Conservation (phyloP, 768 basidiomycete genomes). For the Baorangia bicolor region DNA sequence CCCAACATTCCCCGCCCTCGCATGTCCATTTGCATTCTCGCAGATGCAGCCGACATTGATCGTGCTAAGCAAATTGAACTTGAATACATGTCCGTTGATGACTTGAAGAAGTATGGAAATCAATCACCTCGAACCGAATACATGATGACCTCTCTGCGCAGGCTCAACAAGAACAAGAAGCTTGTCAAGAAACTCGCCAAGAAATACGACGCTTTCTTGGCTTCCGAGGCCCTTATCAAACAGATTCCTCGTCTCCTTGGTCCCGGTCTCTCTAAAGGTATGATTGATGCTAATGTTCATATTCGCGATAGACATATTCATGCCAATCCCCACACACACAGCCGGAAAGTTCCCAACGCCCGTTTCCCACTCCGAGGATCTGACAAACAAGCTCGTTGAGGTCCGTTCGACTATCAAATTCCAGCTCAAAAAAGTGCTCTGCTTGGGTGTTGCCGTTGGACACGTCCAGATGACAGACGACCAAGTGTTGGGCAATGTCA, state of each 20-base stretch:
- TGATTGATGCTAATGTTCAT: neutral
- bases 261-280: constrained; percentile 98
- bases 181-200: constrained; percentile 99
- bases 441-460: constrained; percentile 97
- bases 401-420: constrained; percentile 99
- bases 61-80: constrained; percentile 97
- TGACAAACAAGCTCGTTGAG: constrained; percentile 86
- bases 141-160: constrained; percentile 28
- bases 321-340: constrained; percentile 29
- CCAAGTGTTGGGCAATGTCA: constrained; percentile 95
- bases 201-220: constrained; percentile 98
- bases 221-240: constrained; percentile 97
- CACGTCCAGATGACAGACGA: constrained; percentile 98
- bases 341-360: constrained; percentile 99
- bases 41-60: constrained; percentile 98
- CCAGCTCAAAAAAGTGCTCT: constrained; percentile 99
- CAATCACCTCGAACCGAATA: neutral
- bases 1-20: constrained; percentile 97
- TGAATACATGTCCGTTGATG: constrained; percentile 99
- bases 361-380: constrained; percentile 88
- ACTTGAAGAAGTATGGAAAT: constrained; percentile 87
- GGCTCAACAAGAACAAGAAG: constrained; percentile 99
- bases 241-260: constrained; percentile 99
- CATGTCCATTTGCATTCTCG: constrained; percentile 99
- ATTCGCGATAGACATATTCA: neutral